Conservation (phyloP, 176 grass and related monocot genomes). For the Panicum miliaceum region DNA sequence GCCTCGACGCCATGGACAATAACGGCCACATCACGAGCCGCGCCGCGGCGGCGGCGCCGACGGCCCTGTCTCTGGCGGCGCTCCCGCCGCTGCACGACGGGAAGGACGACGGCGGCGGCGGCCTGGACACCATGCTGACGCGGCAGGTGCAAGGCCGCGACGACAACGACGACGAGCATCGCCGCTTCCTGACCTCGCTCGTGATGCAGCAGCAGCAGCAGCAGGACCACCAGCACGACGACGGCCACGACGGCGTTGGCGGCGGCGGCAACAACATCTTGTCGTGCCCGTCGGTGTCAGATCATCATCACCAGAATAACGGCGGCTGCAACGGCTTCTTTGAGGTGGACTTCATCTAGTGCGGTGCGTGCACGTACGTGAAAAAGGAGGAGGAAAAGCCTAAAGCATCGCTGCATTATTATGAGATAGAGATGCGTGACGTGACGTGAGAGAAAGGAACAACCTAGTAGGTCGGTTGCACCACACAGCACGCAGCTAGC, state of each 20-base stretch:
- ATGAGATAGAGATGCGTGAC: background rate
- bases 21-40: constrained; percentile 32
- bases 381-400: constrained; percentile 4
- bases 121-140: constrained; percentile 31
- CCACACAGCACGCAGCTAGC: constrained; percentile 7
- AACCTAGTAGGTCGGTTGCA: background rate
- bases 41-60: constrained; percentile 34
- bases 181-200: constrained; percentile 25
- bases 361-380: background rate
- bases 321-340: constrained; percentile 55
- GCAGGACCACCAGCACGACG: constrained; percentile 4
- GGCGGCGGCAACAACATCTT: constrained; percentile 34
- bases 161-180: constrained; percentile 6
- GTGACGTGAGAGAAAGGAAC: constrained; percentile 42
- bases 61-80: constrained; percentile 36
- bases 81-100: background rate
- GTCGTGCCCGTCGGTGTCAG: constrained; percentile 50
- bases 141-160: background rate
- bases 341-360: constrained; percentile 60
- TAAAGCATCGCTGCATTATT: constrained; percentile 34
- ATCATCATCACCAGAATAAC: constrained; percentile 49
- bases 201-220: constrained; percentile 16
- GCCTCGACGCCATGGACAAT: constrained; percentile 47
- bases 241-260: background rate
- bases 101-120: constrained; percentile 12